phyloP scores from a whole-genome alignment of 805 yeast species.

The Ogataea salicorniae region DNA sequence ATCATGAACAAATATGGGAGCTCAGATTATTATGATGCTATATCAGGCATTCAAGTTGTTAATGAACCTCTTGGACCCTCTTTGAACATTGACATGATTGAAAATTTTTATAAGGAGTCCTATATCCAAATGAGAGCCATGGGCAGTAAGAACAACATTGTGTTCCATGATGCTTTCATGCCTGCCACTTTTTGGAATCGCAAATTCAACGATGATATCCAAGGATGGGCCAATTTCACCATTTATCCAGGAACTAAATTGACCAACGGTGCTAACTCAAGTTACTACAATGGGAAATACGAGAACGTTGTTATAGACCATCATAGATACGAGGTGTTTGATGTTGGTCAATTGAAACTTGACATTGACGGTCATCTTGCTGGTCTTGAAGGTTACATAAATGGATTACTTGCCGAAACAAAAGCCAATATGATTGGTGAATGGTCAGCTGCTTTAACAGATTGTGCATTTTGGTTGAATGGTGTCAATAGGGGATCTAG shows the following conservation, averaged over 20 bases:
- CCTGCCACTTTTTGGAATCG: constrained; percentile 50
- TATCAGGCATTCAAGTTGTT: constrained; percentile 63
- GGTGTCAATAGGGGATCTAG: constrained; percentile 67
- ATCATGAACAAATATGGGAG: constrained; percentile 52
- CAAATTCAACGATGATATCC: constrained; percentile 27
- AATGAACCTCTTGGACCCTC: constrained; percentile 66
- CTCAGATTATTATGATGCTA: constrained; percentile 44
- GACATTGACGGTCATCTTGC: constrained; percentile 57
- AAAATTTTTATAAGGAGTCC: constrained; percentile 36
- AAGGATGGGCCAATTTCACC: constrained; percentile 8
- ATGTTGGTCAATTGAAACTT: constrained; percentile 50
- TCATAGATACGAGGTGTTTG: constrained; percentile 89
- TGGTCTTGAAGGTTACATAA: constrained; percentile 47
- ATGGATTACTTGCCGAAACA: constrained; percentile 32
- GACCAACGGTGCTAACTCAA: constrained; percentile 4
- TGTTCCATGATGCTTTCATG: constrained; percentile 65
- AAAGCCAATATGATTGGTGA: constrained; percentile 60
- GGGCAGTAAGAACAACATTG: constrained; percentile 38
- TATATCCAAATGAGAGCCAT: constrained; percentile 38
- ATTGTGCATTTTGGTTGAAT: constrained; percentile 65
- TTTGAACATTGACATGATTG: constrained; percentile 39
- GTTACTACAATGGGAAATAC: constrained; percentile 22
- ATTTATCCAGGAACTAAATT: constrained; percentile 6
- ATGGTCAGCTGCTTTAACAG: constrained; percentile 68
- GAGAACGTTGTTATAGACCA: constrained; percentile 80